Evolutionary conservation across 73 alveolate species (phyloP).

Genomic region (Effrenium voratum): DNA sequence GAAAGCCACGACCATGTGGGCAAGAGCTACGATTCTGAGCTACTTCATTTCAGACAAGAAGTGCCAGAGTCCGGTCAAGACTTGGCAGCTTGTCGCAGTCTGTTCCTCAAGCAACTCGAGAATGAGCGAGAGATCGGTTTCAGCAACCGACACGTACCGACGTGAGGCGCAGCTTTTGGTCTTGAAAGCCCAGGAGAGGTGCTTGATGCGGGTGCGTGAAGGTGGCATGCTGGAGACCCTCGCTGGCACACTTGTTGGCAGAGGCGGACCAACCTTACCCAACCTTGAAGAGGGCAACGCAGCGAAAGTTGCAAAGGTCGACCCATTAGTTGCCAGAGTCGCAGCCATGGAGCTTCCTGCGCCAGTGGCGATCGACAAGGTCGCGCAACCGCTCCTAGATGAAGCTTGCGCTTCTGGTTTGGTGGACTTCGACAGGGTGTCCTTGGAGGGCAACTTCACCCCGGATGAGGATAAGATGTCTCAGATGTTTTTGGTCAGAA

Average conservation of each 20-base stretch:
- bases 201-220: not conserved
- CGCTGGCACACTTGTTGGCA: not conserved
- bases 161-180: not conserved
- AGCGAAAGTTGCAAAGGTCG: not conserved
- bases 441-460: too few relatives aligned
- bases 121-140: not conserved
- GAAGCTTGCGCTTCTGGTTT: not conserved
- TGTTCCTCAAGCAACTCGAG: not conserved
- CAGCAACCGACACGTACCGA: not conserved
- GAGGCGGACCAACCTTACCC: not conserved
- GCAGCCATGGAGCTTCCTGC: not conserved
- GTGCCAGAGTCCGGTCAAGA: not conserved
- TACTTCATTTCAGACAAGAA: not conserved
- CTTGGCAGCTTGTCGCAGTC: not conserved
- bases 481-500: too few relatives aligned
- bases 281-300: too few relatives aligned
- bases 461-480: not conserved
- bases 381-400: not conserved
- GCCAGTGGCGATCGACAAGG: not conserved
- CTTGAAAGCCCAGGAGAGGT: not conserved
- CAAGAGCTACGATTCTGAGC: not conserved
- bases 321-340: not conserved
- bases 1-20: not conserved
- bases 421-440: too few relatives aligned
- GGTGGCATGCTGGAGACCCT: not conserved